A percentile compares a stretch with the other conserved stretches of the same genome.
phyloP scores from a whole-genome alignment of 805 yeast genomes.

The Dipodascus geniculatus region DNA sequence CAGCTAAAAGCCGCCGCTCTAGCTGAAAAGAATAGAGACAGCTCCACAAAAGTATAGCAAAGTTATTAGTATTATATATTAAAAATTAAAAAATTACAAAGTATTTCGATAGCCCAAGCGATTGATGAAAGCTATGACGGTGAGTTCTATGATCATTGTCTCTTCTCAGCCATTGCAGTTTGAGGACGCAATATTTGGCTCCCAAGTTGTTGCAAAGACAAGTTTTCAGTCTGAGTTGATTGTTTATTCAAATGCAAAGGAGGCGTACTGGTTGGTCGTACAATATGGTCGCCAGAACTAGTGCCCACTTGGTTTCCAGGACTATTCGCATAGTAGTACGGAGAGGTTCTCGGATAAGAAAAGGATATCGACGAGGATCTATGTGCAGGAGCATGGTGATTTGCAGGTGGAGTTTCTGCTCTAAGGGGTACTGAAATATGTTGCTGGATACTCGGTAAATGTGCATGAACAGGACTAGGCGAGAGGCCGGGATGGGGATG shows the following conservation, averaged over 20 bases:
- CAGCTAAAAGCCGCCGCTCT: background rate
- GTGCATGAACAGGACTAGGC: background rate
- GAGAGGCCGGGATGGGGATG: background rate
- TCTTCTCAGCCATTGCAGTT: background rate
- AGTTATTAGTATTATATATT: background rate
- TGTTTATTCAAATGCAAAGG: background rate
- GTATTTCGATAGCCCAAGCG: background rate
- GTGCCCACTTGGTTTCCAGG: background rate
- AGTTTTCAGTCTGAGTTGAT: background rate
- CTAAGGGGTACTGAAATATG: background rate
- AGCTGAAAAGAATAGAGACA: background rate
- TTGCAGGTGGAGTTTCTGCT: conserved; percentile 4
- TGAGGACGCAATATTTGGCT: background rate
- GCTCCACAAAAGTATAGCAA: background rate
- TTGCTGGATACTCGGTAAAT: background rate
- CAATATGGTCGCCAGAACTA: background rate
- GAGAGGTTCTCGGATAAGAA: conserved; percentile 1
- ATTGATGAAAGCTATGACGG: background rate
- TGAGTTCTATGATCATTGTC: background rate
- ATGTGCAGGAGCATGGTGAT: conserved; percentile 6
- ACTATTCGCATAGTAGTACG: background rate
- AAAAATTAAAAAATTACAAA: background rate
- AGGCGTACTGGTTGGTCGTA: background rate
- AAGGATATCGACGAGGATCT: conserved; percentile 8
- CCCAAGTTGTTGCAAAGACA: background rate